Evolutionary conservation across 768 basidiomycete species (phyloP).

Genomic region (Glaciozyma antarctica): DNA sequence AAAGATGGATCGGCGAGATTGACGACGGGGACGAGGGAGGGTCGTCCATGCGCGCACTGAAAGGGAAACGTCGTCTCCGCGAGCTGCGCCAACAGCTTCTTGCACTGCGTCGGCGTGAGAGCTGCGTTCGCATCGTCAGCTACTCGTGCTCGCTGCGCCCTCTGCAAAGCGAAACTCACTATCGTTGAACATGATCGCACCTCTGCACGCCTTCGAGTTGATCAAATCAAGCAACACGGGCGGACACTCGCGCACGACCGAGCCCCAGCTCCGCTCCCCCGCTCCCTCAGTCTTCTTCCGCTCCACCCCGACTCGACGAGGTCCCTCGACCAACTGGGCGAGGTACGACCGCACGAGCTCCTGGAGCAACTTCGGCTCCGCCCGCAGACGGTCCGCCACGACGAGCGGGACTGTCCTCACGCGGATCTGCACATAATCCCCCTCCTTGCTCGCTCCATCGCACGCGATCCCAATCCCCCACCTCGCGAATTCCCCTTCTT

Average conservation of each 20-base stretch:
- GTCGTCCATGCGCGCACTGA: conserved; percentile 82
- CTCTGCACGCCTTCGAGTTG: conserved; percentile 93
- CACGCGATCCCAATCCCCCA: conserved; percentile 61
- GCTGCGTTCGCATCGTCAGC: background rate
- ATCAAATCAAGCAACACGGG: conserved; percentile 66
- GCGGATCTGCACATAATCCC: conserved; percentile 56
- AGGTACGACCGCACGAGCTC: conserved; percentile 47
- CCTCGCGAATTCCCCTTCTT: conserved; percentile 48
- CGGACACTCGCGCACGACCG: conserved; percentile 73
- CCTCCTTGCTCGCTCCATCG: conserved; percentile 26
- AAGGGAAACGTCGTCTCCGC: conserved; percentile 72
- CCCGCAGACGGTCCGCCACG: conserved; percentile 46
- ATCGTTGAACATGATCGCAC: conserved; percentile 43
- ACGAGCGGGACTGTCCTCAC: conserved; percentile 59
- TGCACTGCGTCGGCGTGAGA: conserved; percentile 58
- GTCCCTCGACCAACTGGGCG: conserved; percentile 22
- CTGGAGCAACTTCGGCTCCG: conserved; percentile 21
- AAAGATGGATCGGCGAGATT: conserved; percentile 5
- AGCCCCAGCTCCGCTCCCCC: conserved; percentile 48
- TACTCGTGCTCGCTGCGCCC: too few species aligned
- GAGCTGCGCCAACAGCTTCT: conserved; percentile 57
- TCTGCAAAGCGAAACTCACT: conserved; percentile 59
- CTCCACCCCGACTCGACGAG: background rate
- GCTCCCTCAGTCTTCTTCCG: background rate
- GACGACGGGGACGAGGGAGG: conserved; percentile 25